A percentile compares a stretch with the other conserved stretches of the same genome.
These are phyloP conservation scores for Pseudonitzschia delicatissima DNA, from an alignment of 108 stramenopile genomes.

Conservation along the genomic window DNA sequence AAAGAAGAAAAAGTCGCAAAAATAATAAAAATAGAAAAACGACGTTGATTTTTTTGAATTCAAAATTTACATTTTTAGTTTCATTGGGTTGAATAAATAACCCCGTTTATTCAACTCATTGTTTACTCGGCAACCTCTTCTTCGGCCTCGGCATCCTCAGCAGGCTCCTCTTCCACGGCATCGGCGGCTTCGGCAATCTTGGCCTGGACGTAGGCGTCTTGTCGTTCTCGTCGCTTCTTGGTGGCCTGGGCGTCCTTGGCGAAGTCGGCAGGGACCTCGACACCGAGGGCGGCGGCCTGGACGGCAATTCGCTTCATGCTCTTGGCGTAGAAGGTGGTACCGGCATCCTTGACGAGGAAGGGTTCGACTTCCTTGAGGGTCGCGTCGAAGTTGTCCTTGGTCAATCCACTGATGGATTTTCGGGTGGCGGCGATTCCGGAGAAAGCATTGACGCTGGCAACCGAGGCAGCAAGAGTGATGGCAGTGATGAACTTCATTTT, in stretches of 20 bases:
- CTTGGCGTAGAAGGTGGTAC: slow-evolving; percentile 52
- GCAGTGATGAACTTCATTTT: slow-evolving; percentile 10
- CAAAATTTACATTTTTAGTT: background rate
- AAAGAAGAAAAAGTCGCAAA: slow-evolving; percentile 30
- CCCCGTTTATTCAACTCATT: background rate
- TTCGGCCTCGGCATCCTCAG: background rate
- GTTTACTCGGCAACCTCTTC: background rate
- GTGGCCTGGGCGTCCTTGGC: slow-evolving; percentile 62
- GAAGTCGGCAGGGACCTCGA: slow-evolving; percentile 41
- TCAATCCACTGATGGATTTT: slow-evolving; percentile 32
- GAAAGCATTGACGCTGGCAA: slow-evolving; percentile 3
- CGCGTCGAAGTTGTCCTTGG: slow-evolving; percentile 49
- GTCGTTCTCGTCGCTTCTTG: slow-evolving; percentile 50
- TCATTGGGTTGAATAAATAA: background rate
- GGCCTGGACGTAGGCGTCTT: slow-evolving; percentile 50
- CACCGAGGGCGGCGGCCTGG: slow-evolving; percentile 44
- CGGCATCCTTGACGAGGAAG: slow-evolving; percentile 56
- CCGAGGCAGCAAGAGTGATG: background rate
- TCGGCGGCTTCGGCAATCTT: slow-evolving; percentile 43
- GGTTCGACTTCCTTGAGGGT: slow-evolving; percentile 51
- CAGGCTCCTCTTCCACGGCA: slow-evolving; percentile 30
- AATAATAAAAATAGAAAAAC: background rate
- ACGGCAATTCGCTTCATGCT: slow-evolving; percentile 42
- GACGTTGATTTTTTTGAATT: background rate
- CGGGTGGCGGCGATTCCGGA: slow-evolving; percentile 26